Base-by-base conservation (phyloP, 768 basidiomycete species). In the Kwoniella heveanensis region DNA sequence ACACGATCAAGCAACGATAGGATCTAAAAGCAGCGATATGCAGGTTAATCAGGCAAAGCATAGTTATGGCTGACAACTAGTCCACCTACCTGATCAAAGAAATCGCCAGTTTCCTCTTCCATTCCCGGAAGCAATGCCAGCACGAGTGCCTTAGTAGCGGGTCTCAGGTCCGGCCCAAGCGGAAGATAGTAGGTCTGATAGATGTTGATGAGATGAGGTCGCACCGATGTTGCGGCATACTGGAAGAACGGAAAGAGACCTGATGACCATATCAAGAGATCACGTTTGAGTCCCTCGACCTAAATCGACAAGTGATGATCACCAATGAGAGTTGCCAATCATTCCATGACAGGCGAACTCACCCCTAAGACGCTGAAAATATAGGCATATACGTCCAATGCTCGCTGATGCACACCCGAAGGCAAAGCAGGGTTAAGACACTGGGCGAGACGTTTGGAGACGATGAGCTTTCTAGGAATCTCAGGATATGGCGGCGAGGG, bases 201-300 rank as follows among this genome's bases (percentile, higher is more conserved):
- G n/a, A 98, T 85, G 70, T 88, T 90, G 50, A 99, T 85, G 1
- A 99, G 83, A 22, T 88, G 85, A 2, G 94, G 94, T 89, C 95
- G 63, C 62, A 97, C 93, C 21, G 93, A 93, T n/a, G 94, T 98
- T n/a, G 95, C 89, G 10, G 96, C 92, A 79, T 92, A 98, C 81
- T 97, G 92, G 73, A 98, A 97, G 86, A 98, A 98, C 0, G 96
- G 96, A 78, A 99, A 97, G 5, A 99, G 81, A 7, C 96, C 96
- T 3, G 92, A 88, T 0, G 92, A 92, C 96, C 96, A 99, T 21
- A 97, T 83, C 3, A 90, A 84, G 1, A 99, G 83, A 81, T 99
- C 96, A 47, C 86, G 85, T 67, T 85, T 85, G 47, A 99, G 79
- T 10, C 95, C 93, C 71, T 94, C 95, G 1, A 86, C 85, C 94